phyloP scores from a whole-genome alignment of 1,284 basidiomycete genomes.

The Trichosporon faecale region DNA sequence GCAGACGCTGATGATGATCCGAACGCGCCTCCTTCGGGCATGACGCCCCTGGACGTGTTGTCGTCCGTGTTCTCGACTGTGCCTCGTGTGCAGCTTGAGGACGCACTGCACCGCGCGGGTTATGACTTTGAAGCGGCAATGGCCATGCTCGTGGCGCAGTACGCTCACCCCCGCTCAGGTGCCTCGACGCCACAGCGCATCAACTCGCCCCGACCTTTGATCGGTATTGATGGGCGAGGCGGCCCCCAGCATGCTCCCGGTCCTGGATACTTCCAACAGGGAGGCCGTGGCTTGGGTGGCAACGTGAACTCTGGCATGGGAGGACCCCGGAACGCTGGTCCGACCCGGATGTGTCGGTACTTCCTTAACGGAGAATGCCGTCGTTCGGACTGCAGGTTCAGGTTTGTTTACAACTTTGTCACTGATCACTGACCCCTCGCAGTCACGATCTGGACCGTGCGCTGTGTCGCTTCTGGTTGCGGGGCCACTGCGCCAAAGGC shows the following conservation, averaged over 20 bases:
- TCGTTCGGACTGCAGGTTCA: slow-evolving; percentile 93
- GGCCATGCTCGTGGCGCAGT: slow-evolving; percentile 80
- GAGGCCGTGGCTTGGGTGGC: slow-evolving; percentile 38
- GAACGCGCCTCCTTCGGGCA: slow-evolving; percentile 60
- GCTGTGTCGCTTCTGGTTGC: slow-evolving; percentile 94
- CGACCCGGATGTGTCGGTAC: slow-evolving; percentile 80
- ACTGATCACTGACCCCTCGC: slow-evolving; percentile 13
- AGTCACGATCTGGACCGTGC: slow-evolving; percentile 90
- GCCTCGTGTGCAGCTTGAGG: slow-evolving; percentile 85
- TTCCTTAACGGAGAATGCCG: slow-evolving; percentile 95
- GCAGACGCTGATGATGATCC: slow-evolving; percentile 50
- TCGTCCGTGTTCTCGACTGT: slow-evolving; percentile 86
- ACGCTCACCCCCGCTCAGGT: slow-evolving; percentile 45
- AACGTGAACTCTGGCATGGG: slow-evolving; percentile 37
- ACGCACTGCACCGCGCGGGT: slow-evolving; percentile 77
- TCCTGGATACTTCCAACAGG: slow-evolving; percentile 47
- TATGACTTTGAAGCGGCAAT: slow-evolving; percentile 95
- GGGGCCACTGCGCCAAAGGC: slow-evolving; percentile 91
- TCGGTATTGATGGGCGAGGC: slow-evolving; percentile 34
- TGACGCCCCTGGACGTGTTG: slow-evolving; percentile 96
- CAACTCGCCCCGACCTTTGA: slow-evolving; percentile 37
- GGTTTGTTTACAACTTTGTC: slow-evolving; percentile 57
- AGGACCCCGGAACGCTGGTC: slow-evolving; percentile 56
- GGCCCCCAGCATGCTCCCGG: slow-evolving; percentile 32
- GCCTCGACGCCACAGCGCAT: slow-evolving; percentile 47